Evolutionary conservation across 148 eudicot genomes (phyloP), one percentile per base, ranked within the genome.

Genomic region (Camellia lanceoleosa): DNA sequence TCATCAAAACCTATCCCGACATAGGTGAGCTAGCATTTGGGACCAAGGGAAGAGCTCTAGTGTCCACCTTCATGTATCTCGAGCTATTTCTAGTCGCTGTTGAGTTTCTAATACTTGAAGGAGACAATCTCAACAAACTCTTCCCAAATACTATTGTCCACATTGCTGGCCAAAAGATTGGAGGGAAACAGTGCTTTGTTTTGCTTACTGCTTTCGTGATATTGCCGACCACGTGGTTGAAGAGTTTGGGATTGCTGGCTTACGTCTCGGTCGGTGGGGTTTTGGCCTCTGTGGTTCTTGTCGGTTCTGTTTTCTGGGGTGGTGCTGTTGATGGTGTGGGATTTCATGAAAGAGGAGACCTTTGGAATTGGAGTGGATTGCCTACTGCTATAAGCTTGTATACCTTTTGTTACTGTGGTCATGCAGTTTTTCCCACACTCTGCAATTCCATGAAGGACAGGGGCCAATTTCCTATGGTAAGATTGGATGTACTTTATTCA

Each of bases 391-490:
- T 89, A 11, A 93, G 93, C 67, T 69, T 93, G 80, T 93, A 68
- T 54, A 84, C 86, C 51, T 88, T 91, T 60, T 91, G 95, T 75
- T 93, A 91, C n/a, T 79, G 87, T 80, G 90, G 88, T 0, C 97
- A 91, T 79, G 81, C 93, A 0, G 86, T 93, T 74, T 90, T 90
- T 9, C 93, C 97, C 3, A 83, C 92, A 4, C 74, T 93, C 0
- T 85, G 80, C 80, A 88, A 73, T 74, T 91, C 93, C 42, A 93
- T 89, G 92, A 82, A 84, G 65, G 88, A 90, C 61, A 86, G 77
- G 79, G 88, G 77, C 75, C 86, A 88, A 52, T 90, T 93, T 43
- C 86, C 88, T 11, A 83, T 86, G 91, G 97, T 90, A 84, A 13
- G 42, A 18, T 19, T 20, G 1, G 7, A 7, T 5, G 6, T 18